Evolutionary conservation across 2,329 filamentous ascomycete genomes (phyloP), one percentile per base, ranked within the genome.

Genomic region (Metarhizium robertsii): DNA sequence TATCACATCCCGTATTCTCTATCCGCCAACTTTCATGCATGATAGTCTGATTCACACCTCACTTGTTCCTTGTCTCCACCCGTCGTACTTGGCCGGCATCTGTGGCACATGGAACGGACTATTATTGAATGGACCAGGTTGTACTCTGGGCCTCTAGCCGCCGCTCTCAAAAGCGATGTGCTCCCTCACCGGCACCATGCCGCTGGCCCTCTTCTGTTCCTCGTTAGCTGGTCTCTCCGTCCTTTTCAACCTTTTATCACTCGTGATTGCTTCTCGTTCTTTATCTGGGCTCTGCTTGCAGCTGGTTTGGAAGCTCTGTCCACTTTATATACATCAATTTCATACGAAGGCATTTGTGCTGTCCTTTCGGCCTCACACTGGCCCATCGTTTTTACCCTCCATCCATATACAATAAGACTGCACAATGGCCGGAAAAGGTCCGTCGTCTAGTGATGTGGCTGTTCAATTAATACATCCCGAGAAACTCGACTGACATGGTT

Each of bases 171-270:
- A 81, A 81, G 6, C 73, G 69, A 66, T 68, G 61, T 65, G 67
- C 67, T 69, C 73, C 75, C 74, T 71, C 69, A 61, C 61, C 65
- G 65, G 65, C 61, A 61, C 65, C 61, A 61, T 62, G 64, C 61
- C 65, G 61, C 65, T 62, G 65, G 50, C 34, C 45, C 55, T 69
- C 66, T 75, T 69, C 65, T 71, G 60, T 65, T 69, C 68, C 67
- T 74, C 73, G 75, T 73, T 74, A 82, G 79, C 79, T 81, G 79
- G 79, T 71, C 79, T 83, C 77, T 73, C 65, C 68, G 61, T 69
- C 61, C 20, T 18, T n/a, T 38, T 38, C 36, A 20, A 40, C 45
- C 67, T 64, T 67, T 64, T 30, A 20, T 10, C 60, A 63, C 64
- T 68, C 60, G 61, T 68, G 64, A 64, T 71, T 70, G 64, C 66